Evolutionary conservation across 1,139 yeast species (phyloP).

Genomic region (Yamadazyma songkhlaensis): DNA sequence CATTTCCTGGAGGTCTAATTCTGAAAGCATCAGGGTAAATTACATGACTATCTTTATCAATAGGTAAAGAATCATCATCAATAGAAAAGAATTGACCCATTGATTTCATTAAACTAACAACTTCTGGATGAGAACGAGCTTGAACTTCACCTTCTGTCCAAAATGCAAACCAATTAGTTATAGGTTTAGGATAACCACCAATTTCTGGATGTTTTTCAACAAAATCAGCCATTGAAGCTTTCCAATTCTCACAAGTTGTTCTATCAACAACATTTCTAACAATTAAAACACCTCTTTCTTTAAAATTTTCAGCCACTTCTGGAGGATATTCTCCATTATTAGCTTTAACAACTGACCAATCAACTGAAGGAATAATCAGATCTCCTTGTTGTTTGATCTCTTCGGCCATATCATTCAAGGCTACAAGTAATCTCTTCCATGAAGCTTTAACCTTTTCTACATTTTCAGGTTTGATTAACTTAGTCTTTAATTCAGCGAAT

Average conservation of each 20-base stretch:
- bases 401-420: constrained; percentile 15
- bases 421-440: constrained; percentile 21
- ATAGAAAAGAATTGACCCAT: constrained; percentile 34
- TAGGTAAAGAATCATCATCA: constrained; percentile 20
- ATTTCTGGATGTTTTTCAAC: constrained; percentile 27
- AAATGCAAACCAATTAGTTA: constrained; percentile 28
- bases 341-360: constrained; percentile 15
- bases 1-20: constrained; percentile 41
- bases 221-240: constrained; percentile 17
- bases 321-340: constrained; percentile 15
- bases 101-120: constrained; percentile 25
- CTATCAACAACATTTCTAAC: constrained; percentile 20
- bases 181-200: constrained; percentile 29
- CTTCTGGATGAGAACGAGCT: constrained; percentile 41
- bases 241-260: constrained; percentile 18
- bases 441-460: constrained; percentile 18
- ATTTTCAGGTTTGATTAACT: constrained; percentile 20
- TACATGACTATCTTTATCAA: constrained; percentile 27
- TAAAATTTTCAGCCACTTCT: constrained; percentile 11
- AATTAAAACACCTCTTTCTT: constrained; percentile 19
- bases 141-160: constrained; percentile 43
- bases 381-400: constrained; percentile 16
- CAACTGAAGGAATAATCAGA: constrained; percentile 16
- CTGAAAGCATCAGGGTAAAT: constrained; percentile 41
- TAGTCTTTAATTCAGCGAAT: constrained; percentile 13